Conservation (phyloP, 257 asterid genomes). For the Penstemon newberryi region DNA sequence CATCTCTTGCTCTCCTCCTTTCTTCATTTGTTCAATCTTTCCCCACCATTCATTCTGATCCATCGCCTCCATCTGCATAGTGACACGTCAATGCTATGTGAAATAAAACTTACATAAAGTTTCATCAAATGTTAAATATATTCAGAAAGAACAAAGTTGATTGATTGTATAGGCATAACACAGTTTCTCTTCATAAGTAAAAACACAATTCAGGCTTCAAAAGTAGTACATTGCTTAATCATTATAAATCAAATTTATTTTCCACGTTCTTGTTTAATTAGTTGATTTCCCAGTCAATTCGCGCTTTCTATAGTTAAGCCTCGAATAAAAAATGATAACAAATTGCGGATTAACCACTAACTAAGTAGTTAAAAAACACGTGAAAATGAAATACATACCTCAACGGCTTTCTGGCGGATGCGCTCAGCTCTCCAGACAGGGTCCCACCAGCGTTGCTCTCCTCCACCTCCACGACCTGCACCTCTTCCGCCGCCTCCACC, state of each 20-base stretch:
- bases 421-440: slow-evolving; percentile 97
- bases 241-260: neutral
- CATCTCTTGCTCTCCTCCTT: slow-evolving; percentile 86
- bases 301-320: neutral
- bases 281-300: neutral
- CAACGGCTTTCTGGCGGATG: slow-evolving; percentile 70
- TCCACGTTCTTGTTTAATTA: neutral
- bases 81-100: slow-evolving; percentile 7
- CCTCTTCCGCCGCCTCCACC: slow-evolving; percentile 53
- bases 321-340: neutral
- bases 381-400: slow-evolving; percentile 45
- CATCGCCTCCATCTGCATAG: slow-evolving; percentile 71
- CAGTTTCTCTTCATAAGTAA: no score
- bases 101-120: slow-evolving; percentile 14
- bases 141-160: neutral
- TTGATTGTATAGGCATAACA: neutral
- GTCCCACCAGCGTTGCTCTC: slow-evolving; percentile 99
- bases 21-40: slow-evolving; percentile 74
- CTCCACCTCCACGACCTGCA: slow-evolving; percentile 55
- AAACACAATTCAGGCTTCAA: slow-evolving; percentile 20
- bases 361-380: no score
- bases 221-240: neutral
- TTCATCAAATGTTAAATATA: slow-evolving; percentile 2
- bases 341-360: neutral
- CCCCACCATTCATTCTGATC: slow-evolving; percentile 90